Evolutionary conservation across 2,329 filamentous ascomycete species (phyloP).

Genomic region (Aspergillus caelatus): DNA sequence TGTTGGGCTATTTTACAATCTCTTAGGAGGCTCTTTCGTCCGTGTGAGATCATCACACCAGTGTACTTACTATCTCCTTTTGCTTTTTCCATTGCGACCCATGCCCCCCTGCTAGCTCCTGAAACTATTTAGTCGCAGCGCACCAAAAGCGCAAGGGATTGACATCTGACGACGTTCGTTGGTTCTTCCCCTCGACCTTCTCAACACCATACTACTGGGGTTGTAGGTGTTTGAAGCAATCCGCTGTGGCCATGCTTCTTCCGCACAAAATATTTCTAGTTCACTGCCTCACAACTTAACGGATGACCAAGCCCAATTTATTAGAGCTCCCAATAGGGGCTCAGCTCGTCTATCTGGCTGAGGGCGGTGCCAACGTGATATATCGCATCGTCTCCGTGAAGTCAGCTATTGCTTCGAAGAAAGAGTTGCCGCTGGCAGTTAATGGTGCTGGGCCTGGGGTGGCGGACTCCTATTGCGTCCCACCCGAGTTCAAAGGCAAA

Average conservation of each 20-base stretch:
- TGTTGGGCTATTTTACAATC: constrained; percentile 14
- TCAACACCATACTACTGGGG: constrained; percentile 10
- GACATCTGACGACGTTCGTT: neutral
- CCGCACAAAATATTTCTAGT: constrained; percentile 8
- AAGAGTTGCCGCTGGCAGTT: constrained; percentile 20
- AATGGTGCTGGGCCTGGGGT: constrained; percentile 16
- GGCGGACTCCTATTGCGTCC: constrained; percentile 21
- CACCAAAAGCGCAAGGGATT: neutral
- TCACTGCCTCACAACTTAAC: constrained; percentile 19
- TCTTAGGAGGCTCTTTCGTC: constrained; percentile 11
- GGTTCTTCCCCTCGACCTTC: neutral
- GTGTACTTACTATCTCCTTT: constrained; percentile 13
- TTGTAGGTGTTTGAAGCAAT: constrained; percentile 10
- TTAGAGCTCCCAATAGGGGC: constrained; percentile 40
- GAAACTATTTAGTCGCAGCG: constrained; percentile 17
- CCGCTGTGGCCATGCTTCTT: constrained; percentile 23
- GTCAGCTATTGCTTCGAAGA: constrained; percentile 29
- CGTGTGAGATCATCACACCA: constrained; percentile 17
- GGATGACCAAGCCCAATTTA: constrained; percentile 36
- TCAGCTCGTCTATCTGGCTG: constrained; percentile 55
- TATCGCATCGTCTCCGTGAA: constrained; percentile 59
- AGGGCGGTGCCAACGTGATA: constrained; percentile 78
- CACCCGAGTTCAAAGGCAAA: constrained; percentile 44
- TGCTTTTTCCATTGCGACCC: constrained; percentile 3
- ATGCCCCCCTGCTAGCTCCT: constrained; percentile 9